Evolutionary conservation across 768 basidiomycete species (phyloP).

Genomic region (Tricholoma furcatifolium): DNA sequence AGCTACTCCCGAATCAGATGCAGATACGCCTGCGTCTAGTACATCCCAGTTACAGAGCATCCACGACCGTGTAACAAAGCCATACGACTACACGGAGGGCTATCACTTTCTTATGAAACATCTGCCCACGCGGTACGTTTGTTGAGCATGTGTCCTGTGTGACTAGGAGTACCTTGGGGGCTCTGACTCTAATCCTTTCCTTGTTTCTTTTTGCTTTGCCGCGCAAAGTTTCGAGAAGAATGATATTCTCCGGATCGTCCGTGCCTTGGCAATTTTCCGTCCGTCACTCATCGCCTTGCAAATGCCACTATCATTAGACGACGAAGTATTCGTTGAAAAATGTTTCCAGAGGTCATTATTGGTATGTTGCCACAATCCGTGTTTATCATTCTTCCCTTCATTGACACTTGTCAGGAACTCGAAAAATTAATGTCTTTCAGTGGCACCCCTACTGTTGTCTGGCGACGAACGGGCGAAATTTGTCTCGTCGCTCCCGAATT

Average conservation of each 20-base stretch:
- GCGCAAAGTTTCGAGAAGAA: slow-evolving; percentile 87
- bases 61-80: slow-evolving; percentile 65
- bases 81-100: slow-evolving; percentile 95
- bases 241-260: slow-evolving; percentile 91
- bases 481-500: slow-evolving; percentile 97
- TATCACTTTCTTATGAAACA: slow-evolving; percentile 98
- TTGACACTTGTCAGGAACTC: slow-evolving; percentile 62
- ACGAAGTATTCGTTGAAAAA: slow-evolving; percentile 94
- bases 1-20: slow-evolving; percentile 29
- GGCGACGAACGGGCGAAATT: slow-evolving; percentile 98
- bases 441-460: slow-evolving; percentile 96
- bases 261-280: slow-evolving; percentile 90
- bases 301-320: slow-evolving; percentile 95
- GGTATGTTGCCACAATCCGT: slow-evolving; percentile 41
- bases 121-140: slow-evolving; percentile 74
- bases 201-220: slow-evolving; percentile 19
- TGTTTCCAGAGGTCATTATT: slow-evolving; percentile 93
- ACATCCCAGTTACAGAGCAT: slow-evolving; percentile 53
- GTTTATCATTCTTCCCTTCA: slow-evolving; percentile 9
- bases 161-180: slow-evolving; percentile 42
- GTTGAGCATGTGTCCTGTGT: slow-evolving; percentile 30
- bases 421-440: slow-evolving; percentile 97
- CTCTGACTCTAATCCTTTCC: slow-evolving; percentile 39
- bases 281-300: slow-evolving; percentile 97
- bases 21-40: slow-evolving; percentile 25